Evolutionary conservation across 164 flowering plant species (phyloP), one percentile per base, ranked within the genome.

Genomic region (Echeveria elegans): DNA sequence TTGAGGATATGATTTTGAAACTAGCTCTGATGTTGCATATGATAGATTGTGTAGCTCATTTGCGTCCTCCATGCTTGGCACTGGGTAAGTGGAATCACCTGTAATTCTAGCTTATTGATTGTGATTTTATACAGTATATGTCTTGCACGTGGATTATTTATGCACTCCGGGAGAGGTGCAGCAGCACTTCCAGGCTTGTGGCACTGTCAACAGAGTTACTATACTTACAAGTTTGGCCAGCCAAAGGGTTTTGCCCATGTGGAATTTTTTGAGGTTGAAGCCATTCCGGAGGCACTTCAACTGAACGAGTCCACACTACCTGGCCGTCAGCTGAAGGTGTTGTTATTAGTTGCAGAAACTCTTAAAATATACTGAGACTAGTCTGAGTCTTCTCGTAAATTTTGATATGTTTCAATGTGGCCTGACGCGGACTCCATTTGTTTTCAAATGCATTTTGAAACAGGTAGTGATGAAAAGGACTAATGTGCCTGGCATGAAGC

Each of bases 161-260:
- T 85, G 88, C 65, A 80, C 88, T 2, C 86, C 88, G 45, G 88
- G 82, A 72, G 88, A 84, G 77, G 88, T 84, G 66, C 88, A 84
- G 76, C 86, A 82, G 72, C 88, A 84, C 77, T 84, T 84, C 66
- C 85, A 84, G 60, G 72, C 86, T 28, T 84, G 88, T 68, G 88
- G 88, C 29, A 84, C 86, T n/a, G 88, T 84, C 2, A 82, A 82
- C 69, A 73, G 86, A 66, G 86, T 84, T 30, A 84, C 88, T 30
- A 84, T 84, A 81, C 84, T 4, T 80, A 84, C 71, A 84, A 84
- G 73, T 82, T 68, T 72, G 88, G 88, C 72, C 88, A 84, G 37
- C 88, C 88, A 28, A 84, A 84, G 71, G 86, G 88, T 68, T 84
- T 79, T 72, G 88, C 86, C 3, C 82, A 82, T 73, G 88, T 85